Evolutionary conservation across 164 flowering plant genomes (phyloP).

Genomic region (Piper longum): DNA sequence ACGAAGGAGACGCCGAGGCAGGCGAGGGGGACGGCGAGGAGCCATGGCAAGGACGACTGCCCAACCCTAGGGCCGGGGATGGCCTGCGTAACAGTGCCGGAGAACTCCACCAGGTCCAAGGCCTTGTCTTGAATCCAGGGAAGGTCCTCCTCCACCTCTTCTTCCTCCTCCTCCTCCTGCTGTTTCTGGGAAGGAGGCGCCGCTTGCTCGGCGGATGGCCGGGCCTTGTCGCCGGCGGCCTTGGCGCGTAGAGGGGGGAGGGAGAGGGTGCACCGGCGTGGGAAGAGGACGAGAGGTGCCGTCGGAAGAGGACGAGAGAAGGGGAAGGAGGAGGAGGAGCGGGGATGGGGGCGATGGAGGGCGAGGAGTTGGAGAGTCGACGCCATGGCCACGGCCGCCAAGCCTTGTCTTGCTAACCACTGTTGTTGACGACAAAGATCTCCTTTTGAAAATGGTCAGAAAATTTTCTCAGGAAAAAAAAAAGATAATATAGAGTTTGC

Average conservation of each 20-base stretch:
- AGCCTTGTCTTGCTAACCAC: no score
- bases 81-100: slow-evolving; percentile 82
- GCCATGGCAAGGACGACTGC: slow-evolving; percentile 66
- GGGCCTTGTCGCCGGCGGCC: neutral
- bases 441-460: no score
- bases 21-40: slow-evolving; percentile 69
- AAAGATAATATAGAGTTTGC: no score
- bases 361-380: neutral
- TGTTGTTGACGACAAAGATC: no score
- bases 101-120: slow-evolving; percentile 79
- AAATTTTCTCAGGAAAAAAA: no score
- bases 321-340: neutral
- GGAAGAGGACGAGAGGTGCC: neutral
- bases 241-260: neutral
- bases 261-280: neutral
- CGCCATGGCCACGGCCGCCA: neutral
- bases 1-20: slow-evolving; percentile 63
- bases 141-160: slow-evolving; percentile 61
- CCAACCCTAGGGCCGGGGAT: slow-evolving; percentile 92
- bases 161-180: slow-evolving; percentile 27
- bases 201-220: neutral
- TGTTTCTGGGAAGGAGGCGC: neutral
- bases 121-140: slow-evolving; percentile 97
- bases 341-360: neutral
- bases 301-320: neutral